Conservation (phyloP, 2,329 filamentous ascomycete genomes). For the Tothia fuscella region DNA sequence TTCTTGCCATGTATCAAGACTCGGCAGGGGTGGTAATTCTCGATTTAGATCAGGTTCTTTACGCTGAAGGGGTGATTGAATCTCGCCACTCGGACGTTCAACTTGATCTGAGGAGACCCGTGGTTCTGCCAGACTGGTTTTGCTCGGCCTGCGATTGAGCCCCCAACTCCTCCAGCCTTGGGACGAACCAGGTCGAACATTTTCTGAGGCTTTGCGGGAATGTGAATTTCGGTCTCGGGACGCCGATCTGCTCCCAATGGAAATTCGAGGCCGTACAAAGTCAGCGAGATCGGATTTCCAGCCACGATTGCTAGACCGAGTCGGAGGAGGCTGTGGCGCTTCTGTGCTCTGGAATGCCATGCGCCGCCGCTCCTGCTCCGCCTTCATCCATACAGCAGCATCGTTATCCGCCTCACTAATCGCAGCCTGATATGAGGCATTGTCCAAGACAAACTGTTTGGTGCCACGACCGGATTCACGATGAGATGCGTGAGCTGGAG, state of each 20-base stretch:
- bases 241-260: slow-evolving; percentile 14
- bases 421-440: slow-evolving; percentile 16
- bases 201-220: not conserved
- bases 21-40: slow-evolving; percentile 35
- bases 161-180: slow-evolving; percentile 29
- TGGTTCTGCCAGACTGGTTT: slow-evolving; percentile 18
- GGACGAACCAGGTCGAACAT: slow-evolving; percentile 20
- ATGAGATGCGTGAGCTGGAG: slow-evolving; percentile 28
- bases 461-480: slow-evolving; percentile 26
- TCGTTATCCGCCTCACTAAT: slow-evolving; percentile 26
- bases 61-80: slow-evolving; percentile 19
- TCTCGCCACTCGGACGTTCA: not conserved
- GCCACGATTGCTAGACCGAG: slow-evolving; percentile 23
- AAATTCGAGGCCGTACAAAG: slow-evolving; percentile 30
- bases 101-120: slow-evolving; percentile 15
- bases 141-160: slow-evolving; percentile 23
- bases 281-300: slow-evolving; percentile 30
- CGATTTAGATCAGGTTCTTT: slow-evolving; percentile 29
- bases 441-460: slow-evolving; percentile 12
- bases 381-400: slow-evolving; percentile 32
- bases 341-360: slow-evolving; percentile 14
- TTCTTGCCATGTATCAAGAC: slow-evolving; percentile 24
- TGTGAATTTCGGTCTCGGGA: not conserved
- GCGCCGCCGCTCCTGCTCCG: slow-evolving; percentile 29
- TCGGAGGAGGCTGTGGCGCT: slow-evolving; percentile 14